Evolutionary conservation across 2,329 filamentous ascomycete genomes (phyloP), one percentile per base, ranked within the genome.

Genomic region (Annulohypoxylon truncatum): DNA sequence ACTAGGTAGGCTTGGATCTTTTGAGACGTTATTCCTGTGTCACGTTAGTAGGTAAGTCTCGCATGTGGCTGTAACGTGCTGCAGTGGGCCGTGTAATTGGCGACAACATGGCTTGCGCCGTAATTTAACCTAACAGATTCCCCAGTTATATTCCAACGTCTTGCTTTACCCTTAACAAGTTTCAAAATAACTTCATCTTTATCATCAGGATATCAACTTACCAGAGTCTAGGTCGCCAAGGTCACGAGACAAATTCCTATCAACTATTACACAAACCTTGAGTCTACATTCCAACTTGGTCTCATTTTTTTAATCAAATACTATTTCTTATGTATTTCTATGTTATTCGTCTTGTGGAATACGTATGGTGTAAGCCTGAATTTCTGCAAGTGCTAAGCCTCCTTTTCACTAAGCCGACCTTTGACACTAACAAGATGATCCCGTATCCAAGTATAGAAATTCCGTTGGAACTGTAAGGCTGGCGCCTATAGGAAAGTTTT

Each of bases 391-490:
- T 18, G 22, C 42, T 46, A 9, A 61, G 50, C 58, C 50, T 35
- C 58, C 8, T 24, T 28, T 18, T 35, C 3, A 5, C 13, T 29
- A 47, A 20, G 42, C 28, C 40, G 8, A 50, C 9, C 18, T 10
- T 44, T 24, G 9, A 18, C 4, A 12, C 48, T 42, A 47, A 47
- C 18, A 47, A 24, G 9, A n/a, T 10, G n/a, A 33, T 31, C 10
- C 18, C 48, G 18, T 38, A 9, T 53, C 57, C 35, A 53, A 44
- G 26, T 18, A 59, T 59, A 59, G 56, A 44, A 51, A 2, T 33
- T 5, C n/a, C 12, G 31, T 7, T n/a, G 18, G 15, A 20, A 28
- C 26, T n/a, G 31, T 18, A 24, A 40, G 12, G 50, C 35, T 40
- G 44, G 15, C 13, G 26, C 44, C 15, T 54, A 48, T 24, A 10